These are phyloP conservation scores for Penicillium crustosum DNA, from an alignment of 2,329 filamentous ascomycete genomes.

Conservation along the genomic window DNA sequence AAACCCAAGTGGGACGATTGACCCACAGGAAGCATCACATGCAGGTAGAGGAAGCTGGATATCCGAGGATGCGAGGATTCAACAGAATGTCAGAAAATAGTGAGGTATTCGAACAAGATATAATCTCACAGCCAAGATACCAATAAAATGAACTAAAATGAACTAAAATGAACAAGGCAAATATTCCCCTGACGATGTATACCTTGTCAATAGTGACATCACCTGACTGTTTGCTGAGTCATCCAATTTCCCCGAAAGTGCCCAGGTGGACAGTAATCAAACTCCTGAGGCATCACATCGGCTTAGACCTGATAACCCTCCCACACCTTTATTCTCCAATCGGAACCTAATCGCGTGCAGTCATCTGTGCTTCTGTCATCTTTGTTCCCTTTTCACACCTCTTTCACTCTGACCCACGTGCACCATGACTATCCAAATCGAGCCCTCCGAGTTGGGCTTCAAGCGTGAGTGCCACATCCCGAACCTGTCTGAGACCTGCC, in stretches of 20 bases:
- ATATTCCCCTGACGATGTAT: background rate
- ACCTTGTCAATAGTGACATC: constrained; percentile 30
- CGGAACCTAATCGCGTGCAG: constrained; percentile 12
- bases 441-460: constrained; percentile 89
- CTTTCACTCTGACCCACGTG: constrained; percentile 11
- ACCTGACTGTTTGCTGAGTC: constrained; percentile 32
- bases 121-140: background rate
- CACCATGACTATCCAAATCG: constrained; percentile 91
- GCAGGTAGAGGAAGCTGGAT: background rate
- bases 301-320: constrained; percentile 21
- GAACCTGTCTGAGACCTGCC: background rate
- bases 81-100: background rate
- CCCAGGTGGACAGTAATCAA: constrained; percentile 20
- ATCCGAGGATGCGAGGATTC: background rate
- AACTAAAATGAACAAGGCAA: background rate
- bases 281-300: constrained; percentile 23
- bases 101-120: background rate
- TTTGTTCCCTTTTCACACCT: background rate
- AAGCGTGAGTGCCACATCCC: constrained; percentile 60
- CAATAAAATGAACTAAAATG: background rate
- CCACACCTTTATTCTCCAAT: constrained; percentile 6
- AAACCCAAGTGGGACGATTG: background rate
- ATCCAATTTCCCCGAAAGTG: constrained; percentile 14
- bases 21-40: constrained; percentile 3
- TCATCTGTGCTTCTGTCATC: background rate